These are phyloP conservation scores for Psilocybe tampanensis DNA, from an alignment of 768 basidiomycete species.

Conservation along the genomic window DNA sequence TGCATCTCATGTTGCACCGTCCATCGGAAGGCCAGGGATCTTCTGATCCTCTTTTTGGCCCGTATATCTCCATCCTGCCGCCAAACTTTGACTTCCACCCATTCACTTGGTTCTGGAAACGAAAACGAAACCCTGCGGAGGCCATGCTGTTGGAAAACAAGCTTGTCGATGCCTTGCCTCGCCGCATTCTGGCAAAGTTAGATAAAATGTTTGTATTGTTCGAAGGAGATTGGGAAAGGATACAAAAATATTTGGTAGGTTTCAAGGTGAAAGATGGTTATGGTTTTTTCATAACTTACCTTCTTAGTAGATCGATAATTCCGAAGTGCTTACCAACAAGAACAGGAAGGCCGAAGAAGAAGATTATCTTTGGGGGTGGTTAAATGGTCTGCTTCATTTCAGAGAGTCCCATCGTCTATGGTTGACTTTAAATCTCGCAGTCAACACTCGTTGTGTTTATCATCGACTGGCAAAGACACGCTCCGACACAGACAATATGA, in stretches of 20 bases:
- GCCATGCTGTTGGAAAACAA: conserved; percentile 15
- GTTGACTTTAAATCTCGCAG: conserved; percentile 36
- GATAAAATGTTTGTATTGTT: conserved; percentile 50
- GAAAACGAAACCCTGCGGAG: conserved; percentile 9
- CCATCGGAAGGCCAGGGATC: conserved; percentile 43
- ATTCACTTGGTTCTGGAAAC: conserved; percentile 66
- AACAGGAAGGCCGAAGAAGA: conserved; percentile 24
- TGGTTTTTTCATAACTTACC: conserved; percentile 4
- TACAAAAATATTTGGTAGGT: conserved; percentile 58
- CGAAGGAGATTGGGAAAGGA: conserved; percentile 56
- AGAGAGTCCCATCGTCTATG: background rate
- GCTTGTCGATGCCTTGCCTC: conserved; percentile 51
- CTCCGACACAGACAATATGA: conserved; percentile 73
- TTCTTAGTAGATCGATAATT: conserved; percentile 17
- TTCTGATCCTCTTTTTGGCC: conserved; percentile 60
- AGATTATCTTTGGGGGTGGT: conserved; percentile 88
- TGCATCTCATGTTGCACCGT: conserved; percentile 77
- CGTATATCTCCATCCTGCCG: conserved; percentile 83
- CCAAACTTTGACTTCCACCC: conserved; percentile 77
- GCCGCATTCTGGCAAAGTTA: conserved; percentile 43
- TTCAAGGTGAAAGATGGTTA: background rate
- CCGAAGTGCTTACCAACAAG: background rate
- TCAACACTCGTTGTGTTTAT: conserved; percentile 92
- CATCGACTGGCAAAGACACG: conserved; percentile 53
- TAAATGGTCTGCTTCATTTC: conserved; percentile 63